Conservation (phyloP, 2,329 filamentous ascomycete species). For the Aspergillus novoparasiticus region DNA sequence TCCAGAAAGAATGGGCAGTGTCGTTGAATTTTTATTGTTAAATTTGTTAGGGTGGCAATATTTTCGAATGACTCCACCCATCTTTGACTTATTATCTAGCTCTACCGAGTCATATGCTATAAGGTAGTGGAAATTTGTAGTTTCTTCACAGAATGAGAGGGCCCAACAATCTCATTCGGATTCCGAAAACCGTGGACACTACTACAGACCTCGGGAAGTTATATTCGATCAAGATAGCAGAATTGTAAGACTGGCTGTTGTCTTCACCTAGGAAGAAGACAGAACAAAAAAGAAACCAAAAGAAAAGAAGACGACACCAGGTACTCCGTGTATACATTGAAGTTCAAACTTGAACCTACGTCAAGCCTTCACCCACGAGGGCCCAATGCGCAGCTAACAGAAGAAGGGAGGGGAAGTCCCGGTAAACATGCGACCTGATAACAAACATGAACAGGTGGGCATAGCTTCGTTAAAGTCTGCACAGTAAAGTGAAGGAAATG, state of each 20-base stretch:
- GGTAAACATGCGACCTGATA: neutral
- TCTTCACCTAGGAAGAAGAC: neutral
- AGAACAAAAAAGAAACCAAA: neutral
- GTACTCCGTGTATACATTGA: neutral
- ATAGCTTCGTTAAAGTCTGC: constrained; percentile 18
- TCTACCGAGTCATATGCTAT: neutral
- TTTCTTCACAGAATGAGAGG: neutral
- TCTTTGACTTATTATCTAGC: neutral
- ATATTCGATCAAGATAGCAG: neutral
- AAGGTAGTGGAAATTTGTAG: neutral
- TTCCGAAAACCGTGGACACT: neutral
- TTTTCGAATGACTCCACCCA: neutral
- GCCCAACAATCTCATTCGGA: neutral
- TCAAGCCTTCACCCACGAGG: neutral
- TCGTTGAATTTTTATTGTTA: neutral
- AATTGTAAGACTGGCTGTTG: neutral
- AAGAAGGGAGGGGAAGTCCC: neutral
- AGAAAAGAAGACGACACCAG: neutral
- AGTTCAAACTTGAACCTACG: neutral
- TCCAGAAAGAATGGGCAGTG: neutral
- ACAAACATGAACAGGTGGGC: constrained; percentile 2
- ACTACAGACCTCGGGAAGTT: neutral
- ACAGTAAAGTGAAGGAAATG: neutral
- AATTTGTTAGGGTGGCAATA: neutral
- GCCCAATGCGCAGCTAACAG: neutral